A percentile compares a stretch with the other conserved stretches of the same genome.
Conservation (phyloP, 179 eudicot species). For the Spinacia oleracea region DNA sequence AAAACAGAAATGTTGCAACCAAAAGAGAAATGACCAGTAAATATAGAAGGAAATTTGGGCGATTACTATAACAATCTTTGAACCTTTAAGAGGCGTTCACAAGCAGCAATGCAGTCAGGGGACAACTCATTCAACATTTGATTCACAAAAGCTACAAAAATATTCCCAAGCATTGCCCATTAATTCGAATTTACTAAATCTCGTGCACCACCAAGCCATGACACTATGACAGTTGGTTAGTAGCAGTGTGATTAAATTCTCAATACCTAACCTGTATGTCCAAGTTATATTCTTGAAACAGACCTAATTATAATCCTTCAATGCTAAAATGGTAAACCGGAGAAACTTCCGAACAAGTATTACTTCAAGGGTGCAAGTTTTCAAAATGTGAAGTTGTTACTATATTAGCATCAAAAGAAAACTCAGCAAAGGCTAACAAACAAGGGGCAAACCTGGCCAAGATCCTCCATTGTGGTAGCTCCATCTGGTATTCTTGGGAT, state of each 20-base stretch:
- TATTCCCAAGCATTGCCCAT: not conserved
- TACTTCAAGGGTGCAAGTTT: not conserved
- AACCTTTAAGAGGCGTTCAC: not conserved
- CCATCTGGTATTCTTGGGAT: slow-evolving; percentile 88
- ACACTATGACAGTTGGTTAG: not conserved
- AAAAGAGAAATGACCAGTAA: not conserved
- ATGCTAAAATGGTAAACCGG: no score
- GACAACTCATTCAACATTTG: not conserved
- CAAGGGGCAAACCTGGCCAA: slow-evolving; percentile 72
- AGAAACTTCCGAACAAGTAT: no score
- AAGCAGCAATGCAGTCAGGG: not conserved
- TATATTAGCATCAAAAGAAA: not conserved
- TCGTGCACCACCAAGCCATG: not conserved
- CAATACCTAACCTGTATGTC: not conserved
- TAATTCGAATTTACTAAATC: not conserved
- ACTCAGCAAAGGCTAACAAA: not conserved
- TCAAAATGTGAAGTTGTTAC: not conserved
- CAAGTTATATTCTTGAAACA: not conserved
- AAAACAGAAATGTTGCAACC: no score
- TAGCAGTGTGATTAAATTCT: not conserved
- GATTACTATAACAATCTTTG: not conserved
- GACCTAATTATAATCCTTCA: not conserved
- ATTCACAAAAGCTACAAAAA: not conserved
- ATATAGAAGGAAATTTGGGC: not conserved
- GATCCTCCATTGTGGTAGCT: slow-evolving; percentile 97